Evolutionary conservation across 495 filamentous ascomycete species (phyloP), one percentile per base, ranked within the genome.

Genomic region (Penicillium maclennaniae): DNA sequence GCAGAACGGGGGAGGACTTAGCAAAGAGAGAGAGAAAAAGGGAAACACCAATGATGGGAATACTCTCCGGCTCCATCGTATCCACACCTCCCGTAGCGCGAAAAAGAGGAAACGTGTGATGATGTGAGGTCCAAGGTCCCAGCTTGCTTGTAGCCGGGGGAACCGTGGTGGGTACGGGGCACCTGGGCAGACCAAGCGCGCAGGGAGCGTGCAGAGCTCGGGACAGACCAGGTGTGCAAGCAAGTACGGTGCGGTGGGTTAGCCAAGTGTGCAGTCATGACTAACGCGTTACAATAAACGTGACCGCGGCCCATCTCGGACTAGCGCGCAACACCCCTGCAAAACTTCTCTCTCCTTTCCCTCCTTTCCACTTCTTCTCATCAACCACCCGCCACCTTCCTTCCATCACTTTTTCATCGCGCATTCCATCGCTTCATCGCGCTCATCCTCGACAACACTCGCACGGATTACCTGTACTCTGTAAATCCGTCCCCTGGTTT

Each of bases 401-500:
- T 56, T 60, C 39, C 61, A 58, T 49, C 52, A 37, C 20, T 27
- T 39, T 36, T 45, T 10, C 31, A 34, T 34, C 52, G 34, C 51
- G 43, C 43, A 23, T 23, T 5, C 5, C 23, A 23, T 47, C 39
- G 47, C 41, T 39, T 38, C 45, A 45, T 43, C 52, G 34, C 51
- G 43, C 43, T 47, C 31, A 34, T 14, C 31, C 14, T 34, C 31
- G 31, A 10, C 31, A 10, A 14, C 31, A 34, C 31, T 14, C 4
- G 31, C 31, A 53, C 58, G 52, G 49, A 50, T 56, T 54, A 17
- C 37, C 45, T 56, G 55, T 59, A 59, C 54, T 46, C 54, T 54
- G 61, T 58, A 66, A 71, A 60, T 56, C 63, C 54, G 55, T 62
- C 57, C 49, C 31, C 34, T 23, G 39, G 38, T 21, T 16, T 49